Evolutionary conservation across 495 filamentous ascomycete species (phyloP), one percentile per base, ranked within the genome.

Genomic region (Umbilicaria muhlenbergii): DNA sequence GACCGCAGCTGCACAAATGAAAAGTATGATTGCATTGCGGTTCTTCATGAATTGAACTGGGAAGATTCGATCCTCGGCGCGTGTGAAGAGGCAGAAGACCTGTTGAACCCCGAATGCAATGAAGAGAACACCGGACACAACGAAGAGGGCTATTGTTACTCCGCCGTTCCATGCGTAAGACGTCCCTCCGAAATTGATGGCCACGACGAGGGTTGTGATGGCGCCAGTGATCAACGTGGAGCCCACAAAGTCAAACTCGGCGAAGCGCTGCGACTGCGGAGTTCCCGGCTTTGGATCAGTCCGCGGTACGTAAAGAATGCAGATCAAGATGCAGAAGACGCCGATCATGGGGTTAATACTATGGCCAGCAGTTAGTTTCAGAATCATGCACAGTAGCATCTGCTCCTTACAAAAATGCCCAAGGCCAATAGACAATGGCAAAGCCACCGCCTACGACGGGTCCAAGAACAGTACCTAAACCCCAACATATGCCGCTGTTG

Each of bases 381-480:
- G 5, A 24, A 24, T 3, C 21, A 24, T 5, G 21, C 5, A 24
- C 5, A 24, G 21, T 5, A 24, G 21, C 21, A 24, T 5, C 3
- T 24, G 21, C 21, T 3, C 2, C 21, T 24, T 24, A 24, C 21
- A 24, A 24, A 24, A 24, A 24, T 24, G 21, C 21, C 21, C 21
- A 24, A 5, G 21, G 21, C 21, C 21, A 24, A 2, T 5, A 24
- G 21, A 24, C 21, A 24, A 24, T 5, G 21, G 21, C 21, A 24
- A 24, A 24, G 21, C 21, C 21, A 5, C 21, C 21, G 2, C 21
- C 21, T 24, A 24, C 57, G 15, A 77, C 53, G 14, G 74, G 70
- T n/a, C 75, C 75, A 0, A 74, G 51, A 6, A 74, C 62, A 3
- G 59, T 62, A 11, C 74, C 72, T 8, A 70, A 31, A 28, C 70